Base-by-base conservation (phyloP, 176 grass and related monocot species). In the Raddia distichophylla region DNA sequence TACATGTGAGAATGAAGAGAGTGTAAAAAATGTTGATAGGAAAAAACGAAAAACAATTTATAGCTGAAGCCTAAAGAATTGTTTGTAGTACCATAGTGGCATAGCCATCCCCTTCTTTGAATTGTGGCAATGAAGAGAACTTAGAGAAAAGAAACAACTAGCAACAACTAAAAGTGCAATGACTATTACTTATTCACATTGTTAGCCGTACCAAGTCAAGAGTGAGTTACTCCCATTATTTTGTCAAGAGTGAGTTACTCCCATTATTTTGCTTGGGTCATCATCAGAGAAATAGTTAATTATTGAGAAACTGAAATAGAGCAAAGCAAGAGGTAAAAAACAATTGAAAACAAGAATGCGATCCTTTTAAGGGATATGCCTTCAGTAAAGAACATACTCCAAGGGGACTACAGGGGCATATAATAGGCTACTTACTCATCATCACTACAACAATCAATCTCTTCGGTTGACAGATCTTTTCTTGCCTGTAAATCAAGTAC, bases 381-480 rank as follows among this genome's bases (percentile, higher is more conserved):
- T 62, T 59, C 54, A 80, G 65, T 18, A 83, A 59, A 83, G 27
- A 50, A 78, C 42, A 80, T 49, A 55, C 74, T 48, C 64, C 65
- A 80, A 64, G 62, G 20, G 1, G 11, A 78, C 61, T 64, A 34
- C 65, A 73, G 46, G 49, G 55, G 58, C 57, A 66, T 42, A 78
- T 51, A 84, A 65, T 19, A 59, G 52, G 66, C 13, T 35, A 93
- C 96, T 87, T 91, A 99, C 96, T 95, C 93, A 71, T 99, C 93
- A 87, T 93, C 85, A 62, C 90, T 91, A 80, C 86, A 88, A 71
- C 60, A 74, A 22, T 95, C 96, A 80, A 82, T 84, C 69, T 92
- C 92, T 79, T 95, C 90, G 51, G 84, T 93, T 45, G 95, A 89
- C 63, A 93, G 87, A 69, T 99, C 92, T 84, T 99, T 99, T 84